Conservation (phyloP, 2,329 filamentous ascomycete species). For the Elsinoe necatrix region DNA sequence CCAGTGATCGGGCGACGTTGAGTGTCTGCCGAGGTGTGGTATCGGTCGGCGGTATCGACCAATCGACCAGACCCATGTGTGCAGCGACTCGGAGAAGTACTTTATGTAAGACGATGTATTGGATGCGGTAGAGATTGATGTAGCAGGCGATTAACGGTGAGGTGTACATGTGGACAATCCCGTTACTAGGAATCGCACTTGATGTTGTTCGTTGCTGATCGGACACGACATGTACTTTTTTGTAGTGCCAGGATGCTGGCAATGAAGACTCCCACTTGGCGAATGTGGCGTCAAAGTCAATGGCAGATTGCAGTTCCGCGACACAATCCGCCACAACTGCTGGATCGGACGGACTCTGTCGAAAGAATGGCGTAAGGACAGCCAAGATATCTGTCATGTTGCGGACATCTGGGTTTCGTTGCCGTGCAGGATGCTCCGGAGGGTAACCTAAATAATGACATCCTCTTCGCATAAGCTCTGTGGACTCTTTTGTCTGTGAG, state of each 20-base stretch:
- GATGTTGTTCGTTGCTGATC: not conserved
- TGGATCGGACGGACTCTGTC: not conserved
- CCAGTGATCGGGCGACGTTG: not conserved
- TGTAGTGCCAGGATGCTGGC: not conserved
- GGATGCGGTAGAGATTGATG: conserved; percentile 10
- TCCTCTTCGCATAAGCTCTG: conserved; percentile 13
- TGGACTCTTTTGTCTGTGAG: not conserved
- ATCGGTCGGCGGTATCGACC: conserved; percentile 11
- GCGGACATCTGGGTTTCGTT: conserved; percentile 1
- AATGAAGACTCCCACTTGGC: conserved; percentile 7
- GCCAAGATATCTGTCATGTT: conserved; percentile 12
- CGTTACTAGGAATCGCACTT: conserved; percentile 2
- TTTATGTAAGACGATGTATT: conserved; percentile 13
- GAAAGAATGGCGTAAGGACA: conserved; percentile 9
- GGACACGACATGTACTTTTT: not conserved
- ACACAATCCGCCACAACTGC: conserved; percentile 2
- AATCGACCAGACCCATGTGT: conserved; percentile 9
- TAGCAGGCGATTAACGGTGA: conserved; percentile 11
- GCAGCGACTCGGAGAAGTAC: not conserved
- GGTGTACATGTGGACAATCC: conserved; percentile 11
- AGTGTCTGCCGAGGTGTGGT: not conserved
- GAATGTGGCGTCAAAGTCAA: conserved; percentile 10
- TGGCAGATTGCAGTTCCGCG: not conserved
- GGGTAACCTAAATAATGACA: conserved; percentile 13
- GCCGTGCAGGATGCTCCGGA: conserved; percentile 12